These are phyloP conservation scores for Cenchrus purpureus DNA, from an alignment of 176 grass and related monocot genomes.

Conservation along the genomic window DNA sequence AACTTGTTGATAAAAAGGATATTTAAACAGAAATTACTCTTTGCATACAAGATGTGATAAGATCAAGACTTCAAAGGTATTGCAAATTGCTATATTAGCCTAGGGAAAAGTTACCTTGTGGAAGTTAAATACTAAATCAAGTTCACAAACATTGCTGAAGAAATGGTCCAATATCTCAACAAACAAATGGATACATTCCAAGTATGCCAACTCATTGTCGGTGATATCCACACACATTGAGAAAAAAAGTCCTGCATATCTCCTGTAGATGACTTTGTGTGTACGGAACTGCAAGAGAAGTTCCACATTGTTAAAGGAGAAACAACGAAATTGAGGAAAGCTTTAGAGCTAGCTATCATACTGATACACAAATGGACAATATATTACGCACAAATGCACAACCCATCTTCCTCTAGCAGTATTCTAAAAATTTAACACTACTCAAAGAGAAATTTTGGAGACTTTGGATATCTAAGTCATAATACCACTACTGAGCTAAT, in stretches of 20 bases:
- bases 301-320: not conserved
- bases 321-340: not conserved
- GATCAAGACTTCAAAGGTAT: not conserved
- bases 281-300: conserved; percentile 66
- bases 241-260: conserved; percentile 98
- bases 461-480: not conserved
- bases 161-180: conserved; percentile 99
- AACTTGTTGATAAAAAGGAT: not conserved
- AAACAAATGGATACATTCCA: conserved; percentile 99
- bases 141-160: conserved; percentile 98
- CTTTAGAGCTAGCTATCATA: not conserved
- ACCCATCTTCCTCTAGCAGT: not conserved
- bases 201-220: conserved; percentile 97
- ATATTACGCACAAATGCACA: not conserved
- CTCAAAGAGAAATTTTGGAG: not conserved
- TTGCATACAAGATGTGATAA: not conserved
- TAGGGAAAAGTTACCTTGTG: conserved; percentile 68
- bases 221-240: conserved; percentile 98
- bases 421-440: conserved; percentile 8
- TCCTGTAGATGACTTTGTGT: conserved; percentile 98
- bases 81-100: not conserved
- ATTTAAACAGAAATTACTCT: not conserved
- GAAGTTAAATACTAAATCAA: conserved; percentile 99
- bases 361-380: conserved; percentile 1
- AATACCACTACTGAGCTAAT: not conserved